Evolutionary conservation across 371 early-diverging fungal species (phyloP).

Genomic region (Lichtheimia ramosa): DNA sequence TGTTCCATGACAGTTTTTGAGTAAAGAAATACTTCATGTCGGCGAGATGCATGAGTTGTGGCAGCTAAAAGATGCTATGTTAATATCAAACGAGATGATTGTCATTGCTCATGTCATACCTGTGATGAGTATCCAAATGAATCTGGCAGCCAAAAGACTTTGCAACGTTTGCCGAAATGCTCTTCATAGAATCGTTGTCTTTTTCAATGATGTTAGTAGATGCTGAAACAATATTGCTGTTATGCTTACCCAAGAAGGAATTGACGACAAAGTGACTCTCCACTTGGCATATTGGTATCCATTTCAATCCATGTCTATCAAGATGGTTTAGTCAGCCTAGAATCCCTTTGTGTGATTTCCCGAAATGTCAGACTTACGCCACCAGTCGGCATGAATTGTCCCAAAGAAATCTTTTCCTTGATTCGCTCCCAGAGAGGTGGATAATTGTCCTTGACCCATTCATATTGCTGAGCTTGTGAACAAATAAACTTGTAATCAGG

Average conservation of each 20-base stretch:
- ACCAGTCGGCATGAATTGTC: constrained; percentile 92
- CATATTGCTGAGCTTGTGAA: constrained; percentile 95
- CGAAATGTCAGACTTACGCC: constrained; percentile 45
- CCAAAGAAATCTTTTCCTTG: constrained; percentile 62
- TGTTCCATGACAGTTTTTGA: constrained; percentile 98
- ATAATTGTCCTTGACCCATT: constrained; percentile 87
- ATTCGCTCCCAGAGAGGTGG: constrained; percentile 82
- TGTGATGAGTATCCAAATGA: constrained; percentile 76
- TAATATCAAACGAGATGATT: not conserved
- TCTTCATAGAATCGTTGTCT: constrained; percentile 85
- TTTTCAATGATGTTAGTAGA: not conserved
- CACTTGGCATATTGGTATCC: constrained; percentile 95
- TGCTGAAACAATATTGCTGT: not conserved
- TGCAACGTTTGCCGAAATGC: constrained; percentile 79
- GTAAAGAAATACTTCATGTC: constrained; percentile 95
- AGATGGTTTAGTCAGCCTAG: not conserved
- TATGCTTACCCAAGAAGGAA: constrained; percentile 75
- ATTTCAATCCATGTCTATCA: constrained; percentile 93
- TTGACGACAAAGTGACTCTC: constrained; percentile 91
- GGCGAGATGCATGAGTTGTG: constrained; percentile 84
- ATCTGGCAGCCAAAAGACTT: constrained; percentile 96
- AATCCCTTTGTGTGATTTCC: not conserved
- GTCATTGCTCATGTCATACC: constrained; percentile 6
- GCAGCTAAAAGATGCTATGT: constrained; percentile 49
- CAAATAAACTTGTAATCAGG: constrained; percentile 90